phyloP scores from a whole-genome alignment of 371 early-diverging fungal species.

The Lichtheimia ramosa region DNA sequence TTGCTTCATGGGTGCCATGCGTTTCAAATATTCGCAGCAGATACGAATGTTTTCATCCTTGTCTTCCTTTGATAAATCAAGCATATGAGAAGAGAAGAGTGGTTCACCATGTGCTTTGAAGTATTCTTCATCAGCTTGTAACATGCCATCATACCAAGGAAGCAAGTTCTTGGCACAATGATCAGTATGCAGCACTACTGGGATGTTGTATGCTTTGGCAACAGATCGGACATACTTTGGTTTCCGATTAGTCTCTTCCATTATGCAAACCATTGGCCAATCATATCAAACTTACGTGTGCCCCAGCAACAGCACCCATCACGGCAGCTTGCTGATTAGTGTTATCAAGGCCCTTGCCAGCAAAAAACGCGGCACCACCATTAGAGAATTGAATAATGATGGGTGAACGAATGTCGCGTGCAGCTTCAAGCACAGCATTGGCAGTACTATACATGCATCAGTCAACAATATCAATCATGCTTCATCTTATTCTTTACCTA shows the following conservation, averaged over 20 bases:
- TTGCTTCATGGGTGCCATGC: conserved; percentile 82
- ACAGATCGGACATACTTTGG: conserved; percentile 73
- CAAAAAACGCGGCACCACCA: conserved; percentile 86
- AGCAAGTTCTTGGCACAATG: conserved; percentile 94
- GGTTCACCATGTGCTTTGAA: conserved; percentile 87
- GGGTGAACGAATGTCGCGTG: conserved; percentile 85
- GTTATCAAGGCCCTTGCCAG: conserved; percentile 89
- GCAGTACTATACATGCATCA: conserved; percentile 55
- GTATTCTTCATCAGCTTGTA: conserved; percentile 87
- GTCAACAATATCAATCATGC: background rate
- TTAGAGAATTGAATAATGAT: conserved; percentile 92
- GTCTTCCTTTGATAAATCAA: conserved; percentile 87
- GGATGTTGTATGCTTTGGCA: conserved; percentile 87
- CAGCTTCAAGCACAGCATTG: conserved; percentile 90
- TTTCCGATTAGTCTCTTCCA: background rate
- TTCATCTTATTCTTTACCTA: conserved; percentile 33
- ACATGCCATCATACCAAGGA: conserved; percentile 93
- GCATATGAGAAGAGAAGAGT: conserved; percentile 94
- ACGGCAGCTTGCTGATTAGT: conserved; percentile 84
- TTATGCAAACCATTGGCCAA: too few relatives aligned
- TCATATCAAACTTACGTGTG: conserved; percentile 49
- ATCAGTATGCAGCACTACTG: conserved; percentile 87
- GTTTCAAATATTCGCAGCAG: conserved; percentile 83
- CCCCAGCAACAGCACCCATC: conserved; percentile 87
- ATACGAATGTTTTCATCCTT: conserved; percentile 87